Evolutionary conservation across 352 stramenopile genomes (phyloP), one percentile per base, ranked within the genome.

Genomic region (Phytophthora europaea): DNA sequence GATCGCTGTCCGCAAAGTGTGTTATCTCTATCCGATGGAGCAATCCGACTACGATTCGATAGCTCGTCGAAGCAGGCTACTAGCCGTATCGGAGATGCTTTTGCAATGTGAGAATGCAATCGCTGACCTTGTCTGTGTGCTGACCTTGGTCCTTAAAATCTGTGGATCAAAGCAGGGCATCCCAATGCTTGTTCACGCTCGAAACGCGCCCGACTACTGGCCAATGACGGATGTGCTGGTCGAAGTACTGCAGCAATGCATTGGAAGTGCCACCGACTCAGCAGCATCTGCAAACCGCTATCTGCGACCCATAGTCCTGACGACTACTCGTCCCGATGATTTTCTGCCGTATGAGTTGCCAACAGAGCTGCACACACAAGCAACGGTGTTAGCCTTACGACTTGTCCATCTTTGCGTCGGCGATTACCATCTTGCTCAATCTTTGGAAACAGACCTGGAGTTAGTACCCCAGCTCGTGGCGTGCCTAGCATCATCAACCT

Each of bases 31-130:
- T 31, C 26, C 50, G 12, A n/a, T 26, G 1, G 47, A 62, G 6
- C 9, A 34, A 12, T 48, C 7, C 3, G n/a, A 38, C 8, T 16
- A 18, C n/a, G 36, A 40, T 8, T 12, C 23, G 6, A 13, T 18
- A 20, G 2, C 47, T 7, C 10, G 47, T 13, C 47, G 10, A 31
- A 62, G 16, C 15, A 45, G 28, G 22, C 43, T 76, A 45, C 18
- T 43, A 26, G 63, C 55, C 20, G 15, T 76, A 31, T 76, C 69
- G 8, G 69, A 76, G 10, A 54, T 76, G 63, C 34, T 76, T 23
- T 48, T 76, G 38, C 69, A 67, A 9, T 72, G 56, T 60, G 38
- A 55, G 43, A n/a, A 43, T 22, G 48, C 48, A 28, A 20, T 68
- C 26, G 7, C 16, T n/a, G 48, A 38, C 50, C 69, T 76, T 4